Conservation (phyloP, 1,284 basidiomycete genomes). For the Neotropicomus parvogracilis region DNA sequence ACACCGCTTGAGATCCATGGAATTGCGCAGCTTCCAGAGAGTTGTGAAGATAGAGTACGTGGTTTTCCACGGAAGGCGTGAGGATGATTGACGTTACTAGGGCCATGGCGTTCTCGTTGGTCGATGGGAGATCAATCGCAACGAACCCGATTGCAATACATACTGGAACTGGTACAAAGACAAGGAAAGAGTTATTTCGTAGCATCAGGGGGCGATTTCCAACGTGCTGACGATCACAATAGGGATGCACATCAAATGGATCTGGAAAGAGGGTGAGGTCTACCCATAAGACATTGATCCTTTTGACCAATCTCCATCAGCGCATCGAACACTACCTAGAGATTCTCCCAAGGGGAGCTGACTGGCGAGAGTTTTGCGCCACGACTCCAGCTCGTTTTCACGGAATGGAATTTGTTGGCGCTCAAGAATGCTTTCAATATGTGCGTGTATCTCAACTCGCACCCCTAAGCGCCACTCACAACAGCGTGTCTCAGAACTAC, state of each 20-base stretch:
- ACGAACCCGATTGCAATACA: conserved; percentile 24
- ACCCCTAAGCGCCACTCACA: not conserved
- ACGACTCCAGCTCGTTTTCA: conserved; percentile 29
- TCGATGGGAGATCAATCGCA: conserved; percentile 19
- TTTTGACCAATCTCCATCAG: not conserved
- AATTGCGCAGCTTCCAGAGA: conserved; percentile 16
- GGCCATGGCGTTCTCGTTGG: conserved; percentile 18
- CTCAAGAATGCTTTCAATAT: conserved; percentile 23
- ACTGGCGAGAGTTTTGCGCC: conserved; percentile 33
- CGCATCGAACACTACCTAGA: conserved; percentile 28
- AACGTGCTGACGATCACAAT: not conserved
- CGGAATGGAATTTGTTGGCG: conserved; percentile 24
- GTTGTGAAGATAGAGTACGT: conserved; percentile 27
- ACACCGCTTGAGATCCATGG: conserved; percentile 29
- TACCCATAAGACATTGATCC: too few relatives aligned
- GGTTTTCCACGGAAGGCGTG: not conserved
- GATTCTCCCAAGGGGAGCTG: conserved; percentile 22
- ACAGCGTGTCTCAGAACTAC: conserved; percentile 3
- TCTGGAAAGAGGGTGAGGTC: conserved; percentile 24
- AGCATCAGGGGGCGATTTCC: not conserved
- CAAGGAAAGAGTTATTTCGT: conserved; percentile 16
- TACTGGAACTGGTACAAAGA: conserved; percentile 25
- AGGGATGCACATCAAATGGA: conserved; percentile 26
- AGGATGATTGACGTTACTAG: conserved; percentile 8
- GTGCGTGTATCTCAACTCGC: not conserved